Percentiles rank a stretch among this genome's conserved stretches.
Conservation (phyloP, 2,329 filamentous ascomycete species). For the Hymenoscyphus linearis region DNA sequence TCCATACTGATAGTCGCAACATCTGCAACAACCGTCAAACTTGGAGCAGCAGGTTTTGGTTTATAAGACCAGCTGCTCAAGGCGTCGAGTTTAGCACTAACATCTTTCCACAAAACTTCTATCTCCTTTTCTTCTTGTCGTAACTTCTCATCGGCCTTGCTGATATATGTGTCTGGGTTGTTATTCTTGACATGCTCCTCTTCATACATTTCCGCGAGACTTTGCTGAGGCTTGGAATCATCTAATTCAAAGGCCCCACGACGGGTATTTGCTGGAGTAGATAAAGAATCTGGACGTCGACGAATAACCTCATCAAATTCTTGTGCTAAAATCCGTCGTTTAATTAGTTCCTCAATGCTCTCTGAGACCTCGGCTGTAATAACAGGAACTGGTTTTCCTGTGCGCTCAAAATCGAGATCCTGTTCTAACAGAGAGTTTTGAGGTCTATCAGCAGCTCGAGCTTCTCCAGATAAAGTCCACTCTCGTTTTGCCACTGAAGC, state of each 20-base stretch:
- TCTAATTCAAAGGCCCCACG: slow-evolving; percentile 69
- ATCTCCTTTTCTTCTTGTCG: slow-evolving; percentile 80
- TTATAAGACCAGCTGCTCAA: slow-evolving; percentile 94
- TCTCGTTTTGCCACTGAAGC: slow-evolving; percentile 84
- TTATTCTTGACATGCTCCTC: slow-evolving; percentile 77
- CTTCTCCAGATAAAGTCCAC: slow-evolving; percentile 89
- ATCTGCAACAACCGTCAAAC: slow-evolving; percentile 81
- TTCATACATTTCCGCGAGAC: slow-evolving; percentile 89
- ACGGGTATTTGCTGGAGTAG: slow-evolving; percentile 51
- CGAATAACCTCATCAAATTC: slow-evolving; percentile 91
- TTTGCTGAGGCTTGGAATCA: slow-evolving; percentile 80
- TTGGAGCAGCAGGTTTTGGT: slow-evolving; percentile 76
- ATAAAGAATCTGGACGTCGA: slow-evolving; percentile 68
- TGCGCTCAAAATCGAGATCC: slow-evolving; percentile 91
- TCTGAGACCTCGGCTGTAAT: slow-evolving; percentile 89
- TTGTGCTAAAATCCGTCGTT: slow-evolving; percentile 80
- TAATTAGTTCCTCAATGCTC: slow-evolving; percentile 88
- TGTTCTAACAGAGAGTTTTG: slow-evolving; percentile 90
- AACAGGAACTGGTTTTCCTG: slow-evolving; percentile 90
- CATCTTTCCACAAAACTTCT: slow-evolving; percentile 73
- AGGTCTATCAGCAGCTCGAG: slow-evolving; percentile 73
- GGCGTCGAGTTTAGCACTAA: slow-evolving; percentile 76
- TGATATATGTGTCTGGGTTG: slow-evolving; percentile 74
- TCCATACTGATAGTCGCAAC: slow-evolving; percentile 92
- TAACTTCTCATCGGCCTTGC: slow-evolving; percentile 75